Evolutionary conservation across 2,329 filamentous ascomycete genomes (phyloP).

Genomic region (Aspergillus sp.): DNA sequence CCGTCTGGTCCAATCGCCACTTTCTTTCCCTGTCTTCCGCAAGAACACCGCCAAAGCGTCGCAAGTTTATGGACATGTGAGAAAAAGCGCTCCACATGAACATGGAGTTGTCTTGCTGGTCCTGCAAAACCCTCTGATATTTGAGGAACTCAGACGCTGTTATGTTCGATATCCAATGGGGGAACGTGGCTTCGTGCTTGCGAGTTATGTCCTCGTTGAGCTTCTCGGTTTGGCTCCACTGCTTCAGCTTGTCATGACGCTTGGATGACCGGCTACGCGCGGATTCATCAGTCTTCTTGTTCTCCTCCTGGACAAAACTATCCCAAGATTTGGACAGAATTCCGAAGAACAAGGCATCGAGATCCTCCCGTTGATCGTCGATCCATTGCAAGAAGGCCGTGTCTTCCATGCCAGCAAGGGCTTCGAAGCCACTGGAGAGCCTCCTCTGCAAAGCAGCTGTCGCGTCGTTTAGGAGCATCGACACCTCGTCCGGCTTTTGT

Average conservation of each 20-base stretch:
- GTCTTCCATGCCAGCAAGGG: constrained; percentile 79
- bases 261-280: constrained; percentile 61
- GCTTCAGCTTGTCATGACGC: constrained; percentile 70
- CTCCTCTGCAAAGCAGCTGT: constrained; percentile 61
- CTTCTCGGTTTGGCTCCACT: constrained; percentile 64
- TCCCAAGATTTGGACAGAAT: constrained; percentile 79
- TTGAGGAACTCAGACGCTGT: constrained; percentile 87
- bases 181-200: constrained; percentile 78
- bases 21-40: constrained; percentile 55
- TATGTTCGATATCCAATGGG: constrained; percentile 91
- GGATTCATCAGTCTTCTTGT: constrained; percentile 67
- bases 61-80: constrained; percentile 69
- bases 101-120: constrained; percentile 79
- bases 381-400: constrained; percentile 82
- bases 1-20: constrained; percentile 92
- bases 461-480: constrained; percentile 61
- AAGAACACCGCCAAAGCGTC: constrained; percentile 72
- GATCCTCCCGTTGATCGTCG: constrained; percentile 64
- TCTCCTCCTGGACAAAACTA: constrained; percentile 73
- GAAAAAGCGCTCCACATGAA: constrained; percentile 68
- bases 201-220: constrained; percentile 62
- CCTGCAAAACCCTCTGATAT: constrained; percentile 78
- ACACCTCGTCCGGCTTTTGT: constrained; percentile 79
- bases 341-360: constrained; percentile 76
- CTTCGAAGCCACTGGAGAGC: constrained; percentile 68